phyloP scores from a whole-genome alignment of 495 filamentous ascomycete species.

The Penicillium samsonianum region DNA sequence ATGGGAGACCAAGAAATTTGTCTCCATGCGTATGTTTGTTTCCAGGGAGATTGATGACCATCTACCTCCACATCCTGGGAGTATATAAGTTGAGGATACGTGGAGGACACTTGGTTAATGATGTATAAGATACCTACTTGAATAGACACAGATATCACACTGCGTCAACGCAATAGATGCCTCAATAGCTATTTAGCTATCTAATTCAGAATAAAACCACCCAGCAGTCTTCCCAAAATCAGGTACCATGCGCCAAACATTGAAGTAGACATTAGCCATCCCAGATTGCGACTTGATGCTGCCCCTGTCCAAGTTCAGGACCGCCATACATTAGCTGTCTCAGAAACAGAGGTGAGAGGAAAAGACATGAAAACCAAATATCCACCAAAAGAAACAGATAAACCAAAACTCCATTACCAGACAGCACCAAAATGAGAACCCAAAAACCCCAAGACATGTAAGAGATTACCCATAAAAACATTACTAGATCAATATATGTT shows the following conservation, averaged over 20 bases:
- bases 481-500: constrained; percentile 8
- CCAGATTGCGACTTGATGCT: not conserved
- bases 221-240: not conserved
- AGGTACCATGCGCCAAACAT: not conserved
- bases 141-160: not conserved
- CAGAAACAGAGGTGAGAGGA: constrained; percentile 1
- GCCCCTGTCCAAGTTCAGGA: not conserved
- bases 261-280: constrained; percentile 6
- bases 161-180: not conserved
- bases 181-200: not conserved
- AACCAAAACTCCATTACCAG: constrained; percentile 10
- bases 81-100: not conserved
- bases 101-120: too few species aligned
- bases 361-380: not conserved
- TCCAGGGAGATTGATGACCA: too few species aligned
- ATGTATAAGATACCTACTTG: not conserved
- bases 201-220: not conserved
- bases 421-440: not conserved
- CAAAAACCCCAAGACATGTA: not conserved
- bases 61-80: too few species aligned
- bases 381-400: not conserved
- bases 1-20: not conserved
- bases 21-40: not conserved
- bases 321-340: not conserved
- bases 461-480: constrained; percentile 6